Evolutionary conservation across 306 rosid genomes (phyloP).

Genomic region (Ammopiptanthus mongolicus): DNA sequence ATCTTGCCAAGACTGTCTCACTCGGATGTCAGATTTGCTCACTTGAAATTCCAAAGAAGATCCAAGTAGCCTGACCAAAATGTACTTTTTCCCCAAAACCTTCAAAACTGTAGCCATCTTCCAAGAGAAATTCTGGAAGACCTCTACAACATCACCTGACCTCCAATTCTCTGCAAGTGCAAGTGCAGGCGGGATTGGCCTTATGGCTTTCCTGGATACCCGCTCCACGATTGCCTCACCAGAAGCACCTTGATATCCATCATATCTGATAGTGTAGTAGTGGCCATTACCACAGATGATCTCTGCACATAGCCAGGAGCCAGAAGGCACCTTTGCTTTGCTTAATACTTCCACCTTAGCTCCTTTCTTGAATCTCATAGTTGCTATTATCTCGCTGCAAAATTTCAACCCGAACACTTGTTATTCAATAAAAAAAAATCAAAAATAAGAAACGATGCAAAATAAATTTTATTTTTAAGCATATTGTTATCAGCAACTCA

Average conservation of each 20-base stretch:
- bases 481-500: neutral
- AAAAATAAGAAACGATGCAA: constrained; percentile 21
- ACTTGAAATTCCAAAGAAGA: constrained; percentile 68
- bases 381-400: constrained; percentile 1
- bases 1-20: constrained; percentile 78
- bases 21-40: constrained; percentile 60
- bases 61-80: constrained; percentile 76
- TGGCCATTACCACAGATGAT: constrained; percentile 70
- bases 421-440: constrained; percentile 16
- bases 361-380: constrained; percentile 83
- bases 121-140: constrained; percentile 69
- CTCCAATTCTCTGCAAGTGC: constrained; percentile 51
- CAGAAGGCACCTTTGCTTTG: constrained; percentile 73
- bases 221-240: constrained; percentile 46
- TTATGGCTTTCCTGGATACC: constrained; percentile 56
- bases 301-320: constrained; percentile 85
- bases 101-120: constrained; percentile 76
- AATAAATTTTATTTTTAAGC: neutral
- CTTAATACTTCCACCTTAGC: constrained; percentile 75
- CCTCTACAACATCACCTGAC: constrained; percentile 81
- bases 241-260: constrained; percentile 35
- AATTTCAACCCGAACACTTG: constrained; percentile 27
- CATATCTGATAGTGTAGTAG: constrained; percentile 63
- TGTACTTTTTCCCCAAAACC: constrained; percentile 50
- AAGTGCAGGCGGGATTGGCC: constrained; percentile 77